Evolutionary conservation across 148 eudicot genomes (phyloP), one percentile per base, ranked within the genome.

Genomic region (Mesembryanthemum crystallinum): DNA sequence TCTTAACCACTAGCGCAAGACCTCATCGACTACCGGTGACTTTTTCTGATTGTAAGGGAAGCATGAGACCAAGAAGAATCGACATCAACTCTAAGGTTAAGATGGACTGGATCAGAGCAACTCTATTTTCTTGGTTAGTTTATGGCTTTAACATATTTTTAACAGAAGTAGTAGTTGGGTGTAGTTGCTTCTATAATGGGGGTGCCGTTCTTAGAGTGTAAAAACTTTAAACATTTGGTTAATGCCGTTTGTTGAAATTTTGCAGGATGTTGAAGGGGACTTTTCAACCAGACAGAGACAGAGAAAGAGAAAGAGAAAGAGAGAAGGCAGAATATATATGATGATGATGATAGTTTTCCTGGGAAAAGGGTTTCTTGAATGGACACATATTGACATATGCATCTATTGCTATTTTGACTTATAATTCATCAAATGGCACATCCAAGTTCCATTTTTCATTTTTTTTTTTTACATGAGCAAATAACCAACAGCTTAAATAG

Each of bases 351-450:
- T 62, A 37, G 14, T 51, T 76, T 67, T n/a, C 15, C 28, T 20
- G 52, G 28, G 51, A 52, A n/a, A 43, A 45, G 73, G 73, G 35
- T 49, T 69, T 51, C 52, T 1, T 30, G 62, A n/a, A 51, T 52
- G 80, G 69, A 73, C 73, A 77, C 15, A 35, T 68, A 51, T 30
- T 63, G 52, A 73, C 58, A 69, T 29, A 35, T 76, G 59, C 67
- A 18, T 15, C 20, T 55, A 67, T 76, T 59, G 67, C 67, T n/a
- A 57, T 27, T 58, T 75, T 62, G 64, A 62, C 35, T 30, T 11
- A 39, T 5, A 39, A 6, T 21, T 27, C 15, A 27, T n/a, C 59
- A 11, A 69, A 37, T 28, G 37, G 20, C 8, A 69, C 58, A 45
- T 1, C 49, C 30, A n/a, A 6, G 62, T 64, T 67, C 60, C 35